Evolutionary conservation across 169 alveolate species (phyloP), one percentile per base, ranked within the genome.

Genomic region (Cryptosporidium sp.): DNA sequence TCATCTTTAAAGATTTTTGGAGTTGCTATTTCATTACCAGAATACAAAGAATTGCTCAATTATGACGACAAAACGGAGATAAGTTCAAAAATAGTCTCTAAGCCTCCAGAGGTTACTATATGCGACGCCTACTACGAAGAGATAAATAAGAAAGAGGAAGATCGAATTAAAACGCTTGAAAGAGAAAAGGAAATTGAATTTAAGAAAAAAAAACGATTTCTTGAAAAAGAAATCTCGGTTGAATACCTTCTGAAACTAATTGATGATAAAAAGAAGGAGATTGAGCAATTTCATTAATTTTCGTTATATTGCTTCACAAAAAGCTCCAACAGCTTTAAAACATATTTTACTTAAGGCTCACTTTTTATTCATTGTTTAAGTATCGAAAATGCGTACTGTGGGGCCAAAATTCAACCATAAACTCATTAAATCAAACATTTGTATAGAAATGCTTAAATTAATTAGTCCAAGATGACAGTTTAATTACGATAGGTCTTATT

Each of bases 1-100:
- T 80, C 89, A n/a, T 45, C 89, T 26, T 16, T 62, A 14, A 80
- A 80, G n/a, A 35, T 62, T 35, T 80, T 80, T 23, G 89, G 89
- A 9, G 5, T 21, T 14, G 89, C 89, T 31, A 80, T 18, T 29
- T 21, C 56, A 42, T 62, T 80, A 1, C 75, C 73, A 33, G 89
- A 80, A 31, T 80, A 73, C 39, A 73, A 58, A 6, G 86, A 73
- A 8, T 48, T 53, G 23, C 53, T 53, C 16, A 8, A 23, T 5
- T 23, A 48, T 9, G 53, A 31, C 12, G 23, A 5, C 6, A 18
- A 23, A 42, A 1, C 69, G 9, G 89, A 56, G 29, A 37, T 16
- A 14, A 14, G 21, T 16, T 16, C 52, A 48, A 26, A 80, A 16
- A 18, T 42, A 18, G 33, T 5, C 9, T 53, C 62, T 1, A 16